Evolutionary conservation across 2,329 filamentous ascomycete species (phyloP).

Genomic region (Chrysoporthe austroafricana): DNA sequence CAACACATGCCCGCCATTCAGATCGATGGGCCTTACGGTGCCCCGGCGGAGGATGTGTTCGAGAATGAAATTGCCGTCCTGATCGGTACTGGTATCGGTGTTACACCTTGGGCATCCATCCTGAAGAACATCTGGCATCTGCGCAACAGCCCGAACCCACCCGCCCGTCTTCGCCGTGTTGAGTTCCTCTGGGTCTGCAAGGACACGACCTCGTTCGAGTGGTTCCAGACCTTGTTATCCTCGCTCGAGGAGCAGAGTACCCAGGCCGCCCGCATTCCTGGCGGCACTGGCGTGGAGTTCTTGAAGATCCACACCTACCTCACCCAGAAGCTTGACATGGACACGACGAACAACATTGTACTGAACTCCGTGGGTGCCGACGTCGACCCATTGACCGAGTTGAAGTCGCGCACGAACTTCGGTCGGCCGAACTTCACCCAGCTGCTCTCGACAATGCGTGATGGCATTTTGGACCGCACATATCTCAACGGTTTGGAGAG

Average conservation of each 20-base stretch:
- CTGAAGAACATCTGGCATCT: slow-evolving; percentile 99
- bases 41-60: slow-evolving; percentile 96
- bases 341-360: slow-evolving; percentile 95
- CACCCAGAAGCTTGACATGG: slow-evolving; percentile 87
- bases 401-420: slow-evolving; percentile 90
- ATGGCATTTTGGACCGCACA: slow-evolving; percentile 81
- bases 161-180: slow-evolving; percentile 85
- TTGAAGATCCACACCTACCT: slow-evolving; percentile 97
- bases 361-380: slow-evolving; percentile 90
- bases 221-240: slow-evolving; percentile 94
- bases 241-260: slow-evolving; percentile 87
- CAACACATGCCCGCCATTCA: slow-evolving; percentile 88
- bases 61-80: slow-evolving; percentile 87
- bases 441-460: slow-evolving; percentile 81
- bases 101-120: slow-evolving; percentile 85
- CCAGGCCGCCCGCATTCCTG: slow-evolving; percentile 68
- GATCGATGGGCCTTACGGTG: slow-evolving; percentile 95
- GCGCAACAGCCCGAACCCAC: slow-evolving; percentile 86
- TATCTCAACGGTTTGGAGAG: slow-evolving; percentile 84
- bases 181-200: slow-evolving; percentile 99
- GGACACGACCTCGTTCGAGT: slow-evolving; percentile 94
- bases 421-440: slow-evolving; percentile 87
- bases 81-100: slow-evolving; percentile 84
- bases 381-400: slow-evolving; percentile 88
- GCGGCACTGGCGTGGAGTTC: slow-evolving; percentile 77